Base-by-base conservation (phyloP, 768 basidiomycete genomes). In the Lentinula sp. region DNA sequence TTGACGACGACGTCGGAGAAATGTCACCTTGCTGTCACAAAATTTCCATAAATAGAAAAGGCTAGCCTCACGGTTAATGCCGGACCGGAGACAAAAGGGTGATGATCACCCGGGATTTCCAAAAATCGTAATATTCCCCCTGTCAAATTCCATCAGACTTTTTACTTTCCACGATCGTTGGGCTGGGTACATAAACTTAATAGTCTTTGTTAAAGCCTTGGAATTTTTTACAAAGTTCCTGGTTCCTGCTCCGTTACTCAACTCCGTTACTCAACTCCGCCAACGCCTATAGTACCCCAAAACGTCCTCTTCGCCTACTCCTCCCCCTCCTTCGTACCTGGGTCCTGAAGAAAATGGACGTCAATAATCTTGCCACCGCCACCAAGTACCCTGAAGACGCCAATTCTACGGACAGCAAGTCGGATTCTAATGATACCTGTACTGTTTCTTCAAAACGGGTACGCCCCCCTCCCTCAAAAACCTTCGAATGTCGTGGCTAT, bases 401-500 rank as follows among this genome's bases (percentile, higher is more conserved):
- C 46, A n/a, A 13, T 9, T 52, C 51, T 23, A 34, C 51, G 37
- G 32, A 28, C n/a, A 16, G 16, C 13, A 57, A 37, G 5, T 23
- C 53, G 13, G 23, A n/a, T 7, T n/a, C 54, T 37, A 56, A 15
- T n/a, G 32, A 15, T 28, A 13, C 31, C 4, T 32, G 54, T 16
- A 34, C 31, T 39, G 45, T 62, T 18, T 52, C 57, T 35, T 16
- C 59, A 4, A 91, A 87, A 68, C 83, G 91, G 48, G 91, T 91
- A 69, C 82, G 92, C 15, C 88, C 91, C 4, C 87, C 90, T 0
- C 91, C 91, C 5, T 88, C 91, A 60, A 97, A 96, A 79, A 94
- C 93, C 34, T 98, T 97, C 73, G 91, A 93, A 68, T 98, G 96
- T 76, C 84, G 87, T 55, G 95, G 95, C 10, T 98, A 89, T 71